Evolutionary conservation across 2,329 filamentous ascomycete genomes (phyloP), one percentile per base, ranked within the genome.

Genomic region (Aspergillus sojae): DNA sequence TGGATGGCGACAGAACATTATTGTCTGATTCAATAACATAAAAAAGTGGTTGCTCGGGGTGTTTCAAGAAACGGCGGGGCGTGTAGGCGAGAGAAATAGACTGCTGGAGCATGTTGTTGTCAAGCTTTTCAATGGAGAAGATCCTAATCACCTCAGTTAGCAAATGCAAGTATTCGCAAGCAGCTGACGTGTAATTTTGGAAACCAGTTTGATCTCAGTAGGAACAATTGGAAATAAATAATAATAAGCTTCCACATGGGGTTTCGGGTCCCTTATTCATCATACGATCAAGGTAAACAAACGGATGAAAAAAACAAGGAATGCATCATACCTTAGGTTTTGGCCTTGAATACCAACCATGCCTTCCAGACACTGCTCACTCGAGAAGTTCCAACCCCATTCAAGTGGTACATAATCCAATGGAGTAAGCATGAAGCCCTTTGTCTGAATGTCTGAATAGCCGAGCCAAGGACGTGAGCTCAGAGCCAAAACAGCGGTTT

Each of bases 381-480:
- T 97, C 77, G 92, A 94, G 75, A 99, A 98, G 72, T 95, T 97
- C 90, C 94, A 97, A 4, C 92, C 94, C 84, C 93, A 97, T 77
- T 97, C 93, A 32, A 99, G 86, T 46, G 91, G 89, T 59, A 90
- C 89, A 72, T 96, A 97, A 76, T 92, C 92, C 34, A 99, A 81
- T 0, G 96, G 95, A 1, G 94, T 97, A 69, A 98, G 89, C 79
- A 96, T 92, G 73, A 97, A 97, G 43, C 89, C 89, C 73, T 92
- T 92, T 2, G 91, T 94, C 64, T 94, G 90, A 2, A 91, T 89
- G 72, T 98, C 93, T 0, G 93, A 91, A 75, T 98, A 98, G 50
- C 94, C 94, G 4, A 99, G 84, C 94, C 94, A 99, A n/a, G 95
- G 91, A 61, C 94, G 88, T 19, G 94, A 96, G 76, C 93, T 97